phyloP scores from a whole-genome alignment of 208 protist genomes.

The Leishmania braziliensis region DNA sequence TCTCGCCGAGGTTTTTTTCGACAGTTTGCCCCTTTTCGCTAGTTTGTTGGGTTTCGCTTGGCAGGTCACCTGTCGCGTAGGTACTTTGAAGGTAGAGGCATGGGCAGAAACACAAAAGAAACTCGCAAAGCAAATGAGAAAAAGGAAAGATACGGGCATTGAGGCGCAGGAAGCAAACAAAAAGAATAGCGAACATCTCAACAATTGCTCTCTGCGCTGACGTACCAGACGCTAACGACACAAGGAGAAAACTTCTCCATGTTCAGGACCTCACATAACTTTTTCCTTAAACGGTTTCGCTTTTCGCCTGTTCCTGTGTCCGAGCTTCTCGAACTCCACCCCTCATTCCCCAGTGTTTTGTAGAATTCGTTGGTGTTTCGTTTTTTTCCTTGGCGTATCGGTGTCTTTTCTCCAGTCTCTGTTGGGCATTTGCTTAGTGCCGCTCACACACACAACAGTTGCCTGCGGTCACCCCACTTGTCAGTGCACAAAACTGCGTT shows the following conservation, averaged over 20 bases:
- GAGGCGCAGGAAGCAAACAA: background rate
- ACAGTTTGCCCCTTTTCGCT: background rate
- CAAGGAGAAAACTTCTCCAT: background rate
- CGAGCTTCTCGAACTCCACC: background rate
- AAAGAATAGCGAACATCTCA: background rate
- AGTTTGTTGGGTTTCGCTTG: background rate
- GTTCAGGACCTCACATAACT: background rate
- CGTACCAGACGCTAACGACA: no score
- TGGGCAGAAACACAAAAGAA: background rate
- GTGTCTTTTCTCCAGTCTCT: background rate
- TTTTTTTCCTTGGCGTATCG: background rate
- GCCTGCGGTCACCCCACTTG: background rate
- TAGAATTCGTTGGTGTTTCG: background rate
- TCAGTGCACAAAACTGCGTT: background rate
- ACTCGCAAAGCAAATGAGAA: background rate
- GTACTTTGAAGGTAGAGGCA: background rate
- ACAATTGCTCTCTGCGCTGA: background rate
- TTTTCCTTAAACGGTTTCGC: background rate
- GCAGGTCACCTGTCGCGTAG: background rate
- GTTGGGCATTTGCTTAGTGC: background rate
- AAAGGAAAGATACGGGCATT: constrained; percentile 9
- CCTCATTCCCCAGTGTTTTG: background rate
- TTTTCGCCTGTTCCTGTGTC: background rate
- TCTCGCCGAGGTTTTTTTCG: background rate
- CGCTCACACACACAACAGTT: background rate